Evolutionary conservation across 202 grass and related monocot genomes (phyloP).

Genomic region (Panicum hallii): DNA sequence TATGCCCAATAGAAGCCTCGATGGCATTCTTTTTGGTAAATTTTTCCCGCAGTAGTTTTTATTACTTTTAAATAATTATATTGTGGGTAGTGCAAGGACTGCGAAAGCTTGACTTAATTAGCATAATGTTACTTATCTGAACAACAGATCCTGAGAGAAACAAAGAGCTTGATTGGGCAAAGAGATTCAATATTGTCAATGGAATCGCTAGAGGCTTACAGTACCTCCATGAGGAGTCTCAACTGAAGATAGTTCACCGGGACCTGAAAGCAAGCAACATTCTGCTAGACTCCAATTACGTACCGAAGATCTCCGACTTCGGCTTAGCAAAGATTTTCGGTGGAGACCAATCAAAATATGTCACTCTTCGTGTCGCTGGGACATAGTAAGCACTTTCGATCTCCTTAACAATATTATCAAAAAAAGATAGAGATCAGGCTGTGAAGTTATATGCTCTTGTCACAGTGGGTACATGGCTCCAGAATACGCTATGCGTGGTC

Average conservation of each 20-base stretch:
- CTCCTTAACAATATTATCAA: too few relatives aligned
- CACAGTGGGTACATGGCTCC: slow-evolving; percentile 58
- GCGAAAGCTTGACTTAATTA: neutral
- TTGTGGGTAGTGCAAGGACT: neutral
- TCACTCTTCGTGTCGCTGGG: slow-evolving; percentile 48
- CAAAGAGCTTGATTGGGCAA: slow-evolving; percentile 48
- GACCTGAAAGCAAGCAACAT: slow-evolving; percentile 76
- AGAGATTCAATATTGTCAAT: slow-evolving; percentile 51
- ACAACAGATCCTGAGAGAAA: slow-evolving; percentile 41
- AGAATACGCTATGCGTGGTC: slow-evolving; percentile 62
- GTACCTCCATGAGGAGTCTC: slow-evolving; percentile 80
- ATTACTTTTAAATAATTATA: neutral
- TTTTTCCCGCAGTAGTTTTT: neutral
- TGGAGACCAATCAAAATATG: slow-evolving; percentile 42
- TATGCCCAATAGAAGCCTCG: slow-evolving; percentile 75
- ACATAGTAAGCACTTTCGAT: slow-evolving; percentile 45
- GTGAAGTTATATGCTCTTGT: neutral
- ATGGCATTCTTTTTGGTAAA: slow-evolving; percentile 64
- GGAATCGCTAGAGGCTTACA: slow-evolving; percentile 65
- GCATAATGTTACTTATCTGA: neutral
- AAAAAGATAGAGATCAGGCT: too few relatives aligned
- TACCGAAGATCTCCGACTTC: slow-evolving; percentile 67
- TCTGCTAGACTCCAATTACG: slow-evolving; percentile 50
- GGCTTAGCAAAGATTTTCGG: slow-evolving; percentile 56
- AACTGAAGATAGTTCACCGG: slow-evolving; percentile 62